Evolutionary conservation across 2,329 filamentous ascomycete species (phyloP), one percentile per base, ranked within the genome.

Genomic region (Bipolaris victoriae): DNA sequence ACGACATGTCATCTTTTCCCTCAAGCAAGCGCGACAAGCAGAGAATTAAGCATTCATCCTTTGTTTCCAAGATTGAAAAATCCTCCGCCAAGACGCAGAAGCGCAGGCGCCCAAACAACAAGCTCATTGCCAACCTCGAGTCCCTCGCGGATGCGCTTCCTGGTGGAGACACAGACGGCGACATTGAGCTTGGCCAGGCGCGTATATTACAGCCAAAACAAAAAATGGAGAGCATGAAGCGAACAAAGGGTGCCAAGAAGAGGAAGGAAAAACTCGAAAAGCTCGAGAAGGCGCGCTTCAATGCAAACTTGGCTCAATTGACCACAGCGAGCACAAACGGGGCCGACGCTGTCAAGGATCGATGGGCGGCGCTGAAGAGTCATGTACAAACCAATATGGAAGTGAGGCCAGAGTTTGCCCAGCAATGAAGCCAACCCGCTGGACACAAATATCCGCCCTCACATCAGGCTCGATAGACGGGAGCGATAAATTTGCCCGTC

Each of bases 331-430:
- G 31, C 43, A 40, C 46, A n/a, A 53, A 22, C 20, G 54, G 60
- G 18, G 51, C 60, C 11, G 49, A 62, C 31, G 70, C 63, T 35
- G 62, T 66, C 55, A 65, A 63, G 61, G 74, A 68, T 52, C 70
- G 90, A 53, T 97, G 92, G 90, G 90, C 90, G 29, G 91, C 92
- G 15, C 75, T 98, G 76, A 86, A 93, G 67, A 87, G 83, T 9
- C 96, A 94, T 72, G 96, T 97, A 49, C 89, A 90, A 1, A 84
- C 88, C 40, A 97, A 91, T 1, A 91, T 97, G 88, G 91, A 97
- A 78, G 90, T 91, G 76, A 94, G 94, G 67, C 86, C 89, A 13
- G 90, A 89, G 3, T 96, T 96, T 72, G 58, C 51, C 7, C 67
- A 70, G 52, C 68, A 60, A 36, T 52, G 39, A 62, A 24, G 18